phyloP scores from a whole-genome alignment of 2,329 filamentous ascomycete genomes.

The Penicillium crustosum region DNA sequence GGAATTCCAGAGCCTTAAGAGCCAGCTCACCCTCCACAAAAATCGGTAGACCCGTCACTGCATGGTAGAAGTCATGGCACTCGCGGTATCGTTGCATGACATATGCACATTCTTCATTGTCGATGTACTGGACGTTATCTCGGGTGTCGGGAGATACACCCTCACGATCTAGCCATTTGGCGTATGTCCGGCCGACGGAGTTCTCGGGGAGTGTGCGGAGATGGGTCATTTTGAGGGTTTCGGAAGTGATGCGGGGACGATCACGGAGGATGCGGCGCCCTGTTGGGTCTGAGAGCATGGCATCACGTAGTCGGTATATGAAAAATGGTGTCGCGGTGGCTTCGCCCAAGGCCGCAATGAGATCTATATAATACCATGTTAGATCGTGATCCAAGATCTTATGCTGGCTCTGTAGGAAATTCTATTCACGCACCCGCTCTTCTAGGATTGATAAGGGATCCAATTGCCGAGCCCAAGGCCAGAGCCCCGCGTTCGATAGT shows the following conservation, averaged over 20 bases:
- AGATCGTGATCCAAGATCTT: conserved; percentile 3
- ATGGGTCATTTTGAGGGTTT: conserved; percentile 63
- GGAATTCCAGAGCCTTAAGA: conserved; percentile 97
- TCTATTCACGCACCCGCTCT: conserved; percentile 61
- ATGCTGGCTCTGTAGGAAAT: background rate
- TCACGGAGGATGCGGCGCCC: conserved; percentile 89
- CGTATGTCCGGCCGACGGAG: conserved; percentile 79
- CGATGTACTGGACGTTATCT: conserved; percentile 79
- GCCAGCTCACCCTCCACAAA: conserved; percentile 95
- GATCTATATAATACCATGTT: conserved; percentile 57
- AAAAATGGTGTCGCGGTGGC: conserved; percentile 93
- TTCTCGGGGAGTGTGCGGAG: conserved; percentile 71
- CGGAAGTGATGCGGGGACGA: conserved; percentile 81
- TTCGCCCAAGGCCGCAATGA: conserved; percentile 93
- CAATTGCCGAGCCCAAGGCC: conserved; percentile 60
- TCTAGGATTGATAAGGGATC: conserved; percentile 69
- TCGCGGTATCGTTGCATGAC: conserved; percentile 98
- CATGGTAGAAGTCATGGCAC: conserved; percentile 97
- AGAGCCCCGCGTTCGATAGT: conserved; percentile 72
- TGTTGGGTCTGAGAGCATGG: conserved; percentile 81
- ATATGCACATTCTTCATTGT: conserved; percentile 93
- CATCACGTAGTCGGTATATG: conserved; percentile 84
- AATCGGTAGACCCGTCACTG: conserved; percentile 83
- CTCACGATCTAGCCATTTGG: conserved; percentile 88
- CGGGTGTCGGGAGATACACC: conserved; percentile 91